Percentiles rank a stretch among this genome's conserved stretches.
Conservation (phyloP, 1,139 yeast genomes). For the Saccharomyces hybrid region DNA sequence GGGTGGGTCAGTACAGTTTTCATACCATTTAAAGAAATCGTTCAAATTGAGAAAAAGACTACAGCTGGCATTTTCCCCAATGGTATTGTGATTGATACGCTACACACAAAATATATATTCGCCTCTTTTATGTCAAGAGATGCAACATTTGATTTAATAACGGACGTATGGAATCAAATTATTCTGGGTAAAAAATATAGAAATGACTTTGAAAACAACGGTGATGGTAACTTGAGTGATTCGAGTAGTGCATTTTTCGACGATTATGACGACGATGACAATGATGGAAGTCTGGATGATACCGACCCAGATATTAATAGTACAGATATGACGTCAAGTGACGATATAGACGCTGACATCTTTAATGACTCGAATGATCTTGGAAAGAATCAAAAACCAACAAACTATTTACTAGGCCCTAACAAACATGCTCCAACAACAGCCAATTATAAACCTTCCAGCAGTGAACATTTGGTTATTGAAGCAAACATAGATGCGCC, state of each 20-base stretch:
- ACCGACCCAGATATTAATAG: conserved; percentile 4
- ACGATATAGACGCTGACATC: conserved; percentile 20
- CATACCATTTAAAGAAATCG: no score
- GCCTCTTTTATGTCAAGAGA: no score
- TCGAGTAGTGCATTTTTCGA: conserved; percentile 9
- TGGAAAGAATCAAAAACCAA: conserved; percentile 3
- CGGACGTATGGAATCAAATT: no score
- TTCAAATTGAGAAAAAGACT: no score
- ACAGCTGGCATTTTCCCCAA: no score
- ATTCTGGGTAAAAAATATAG: no score
- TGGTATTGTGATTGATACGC: no score
- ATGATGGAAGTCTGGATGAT: conserved; percentile 16
- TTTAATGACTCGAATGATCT: conserved; percentile 3
- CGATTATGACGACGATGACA: conserved; percentile 19
- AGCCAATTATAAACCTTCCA: conserved; percentile 42
- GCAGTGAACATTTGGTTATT: conserved; percentile 55
- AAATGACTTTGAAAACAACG: no score
- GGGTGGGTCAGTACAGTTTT: no score
- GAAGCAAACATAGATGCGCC: conserved; percentile 69
- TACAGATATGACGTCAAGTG: conserved; percentile 28
- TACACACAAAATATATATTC: no score
- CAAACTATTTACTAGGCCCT: conserved; percentile 29
- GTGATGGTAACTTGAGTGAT: conserved; percentile 5
- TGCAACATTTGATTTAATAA: no score
- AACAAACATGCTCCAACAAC: conserved; percentile 49